phyloP scores from a whole-genome alignment of 306 rosid species.

The Gleditsia sinensis region DNA sequence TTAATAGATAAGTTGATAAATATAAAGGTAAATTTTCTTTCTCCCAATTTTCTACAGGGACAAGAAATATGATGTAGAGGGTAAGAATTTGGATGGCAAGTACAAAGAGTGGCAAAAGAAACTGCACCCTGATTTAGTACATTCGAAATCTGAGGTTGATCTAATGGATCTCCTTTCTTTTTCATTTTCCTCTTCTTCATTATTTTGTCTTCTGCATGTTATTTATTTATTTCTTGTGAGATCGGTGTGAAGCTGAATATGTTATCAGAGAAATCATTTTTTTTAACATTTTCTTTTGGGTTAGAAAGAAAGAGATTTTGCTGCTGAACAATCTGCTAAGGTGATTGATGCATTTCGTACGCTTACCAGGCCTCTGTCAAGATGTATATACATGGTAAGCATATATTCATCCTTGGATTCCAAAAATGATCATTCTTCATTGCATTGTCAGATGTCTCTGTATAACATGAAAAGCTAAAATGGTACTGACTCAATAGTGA shows the following conservation, averaged over 20 bases:
- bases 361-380: slow-evolving; percentile 75
- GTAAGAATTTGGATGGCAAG: slow-evolving; percentile 66
- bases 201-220: neutral
- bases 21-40: neutral
- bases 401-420: neutral
- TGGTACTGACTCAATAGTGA: slow-evolving; percentile 16
- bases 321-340: slow-evolving; percentile 93
- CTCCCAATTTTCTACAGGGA: slow-evolving; percentile 51
- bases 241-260: slow-evolving; percentile 13
- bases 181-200: slow-evolving; percentile 2
- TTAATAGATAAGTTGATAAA: slow-evolving; percentile 27
- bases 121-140: slow-evolving; percentile 96
- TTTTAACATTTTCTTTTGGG: slow-evolving; percentile 27
- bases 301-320: slow-evolving; percentile 81
- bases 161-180: slow-evolving; percentile 19
- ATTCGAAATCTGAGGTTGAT: slow-evolving; percentile 86
- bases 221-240: neutral
- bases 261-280: slow-evolving; percentile 7
- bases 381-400: slow-evolving; percentile 84
- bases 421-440: slow-evolving; percentile 23
- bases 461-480: slow-evolving; percentile 14
- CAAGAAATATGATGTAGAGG: slow-evolving; percentile 67
- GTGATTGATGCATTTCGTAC: slow-evolving; percentile 87
- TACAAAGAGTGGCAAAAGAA: slow-evolving; percentile 97
- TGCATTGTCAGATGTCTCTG: neutral